Evolutionary conservation across 768 basidiomycete species (phyloP), one percentile per base, ranked within the genome.

Genomic region (Kwoniella dendrophila): DNA sequence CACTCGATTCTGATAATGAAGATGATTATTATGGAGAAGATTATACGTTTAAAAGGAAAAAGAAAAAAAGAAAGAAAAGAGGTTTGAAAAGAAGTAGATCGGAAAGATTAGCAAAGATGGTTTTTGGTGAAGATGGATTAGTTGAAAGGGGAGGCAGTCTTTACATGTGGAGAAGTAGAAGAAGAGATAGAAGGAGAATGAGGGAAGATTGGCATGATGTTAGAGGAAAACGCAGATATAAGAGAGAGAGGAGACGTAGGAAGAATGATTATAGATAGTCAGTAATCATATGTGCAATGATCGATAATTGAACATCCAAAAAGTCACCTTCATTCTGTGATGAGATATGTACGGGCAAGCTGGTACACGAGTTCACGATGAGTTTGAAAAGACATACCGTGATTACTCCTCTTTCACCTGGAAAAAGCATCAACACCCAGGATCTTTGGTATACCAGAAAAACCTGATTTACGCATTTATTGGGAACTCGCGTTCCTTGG

Each of bases 201-300:
- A 36, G 63, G 38, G n/a, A 34, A 11, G 43, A 43, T 11, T 34
- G 34, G 12, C 32, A 53, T 45, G 20, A 32, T 36, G 47, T n/a
- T 20, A 16, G 57, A 34, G 22, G 26, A 12, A 33, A 26, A 41
- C 27, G 40, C n/a, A 12, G 49, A 38, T 36, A 43, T 24, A 30
- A 29, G 48, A 27, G 20, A 14, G 47, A 32, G 7, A 38, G 27
- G 26, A 45, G 58, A 41, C 27, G 20, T n/a, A n/a, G n/a, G n/a
- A n/a, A n/a, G n/a, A n/a, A n/a, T n/a, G n/a, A n/a, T n/a, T 27
- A 50, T 24, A 50, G 48, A 50, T 50, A 33, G 32, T 29, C 32
- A 27, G 27, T 29, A 50, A 27, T 44, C n/a, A n/a, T n/a, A n/a
- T n/a, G n/a, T 44, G 12, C 43, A 14, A 14, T 16, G 0, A 1